Evolutionary conservation across 192 early-diverging fungal genomes (phyloP), one percentile per base, ranked within the genome.

Genomic region (Funneliformis mosseae): DNA sequence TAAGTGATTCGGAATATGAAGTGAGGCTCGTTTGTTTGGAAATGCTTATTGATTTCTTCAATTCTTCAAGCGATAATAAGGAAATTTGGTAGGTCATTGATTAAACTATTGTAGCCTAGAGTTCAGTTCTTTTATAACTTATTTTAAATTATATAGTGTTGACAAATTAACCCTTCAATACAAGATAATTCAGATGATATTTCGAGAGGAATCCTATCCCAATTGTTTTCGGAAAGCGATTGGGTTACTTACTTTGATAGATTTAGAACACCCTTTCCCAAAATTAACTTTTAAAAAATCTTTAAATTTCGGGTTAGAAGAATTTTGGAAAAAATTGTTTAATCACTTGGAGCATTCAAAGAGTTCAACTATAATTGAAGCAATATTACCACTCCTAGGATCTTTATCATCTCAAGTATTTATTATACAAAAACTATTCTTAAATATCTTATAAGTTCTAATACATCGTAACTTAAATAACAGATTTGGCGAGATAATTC

Each of bases 171-270:
- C 46, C 12, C 21, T 77, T 63, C 75, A 77, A 77, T 25, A 5
- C 12, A 63, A 77, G 43, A 16, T 77, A 25, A 41, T 77, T 77
- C 25, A 23, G n/a, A 77, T 77, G 60, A 77, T 77, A 63, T 77
- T n/a, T 62, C 12, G 43, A 12, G 75, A 25, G 38, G 75, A 77
- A 77, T 23, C 16, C 3, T 41, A 39, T 12, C 21, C 12, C 18
- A 28, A 77, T 1, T 77, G 60, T 39, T 63, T 62, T 77, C 55
- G 42, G 7, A 10, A 16, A 11, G 28, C 46, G 1, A 39, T 41
- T 33, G 60, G 42, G n/a, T 45, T 77, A 10, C 60, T 77, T 41
- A 23, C 18, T 42, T 63, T 77, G 10, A 12, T 77, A 9, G 46
- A 77, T 42, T 38, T 38, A 9, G 21, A 77, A 41, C 9, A 45